Base-by-base conservation (phyloP, 352 stramenopile species). In the Phytopythium aichiense region DNA sequence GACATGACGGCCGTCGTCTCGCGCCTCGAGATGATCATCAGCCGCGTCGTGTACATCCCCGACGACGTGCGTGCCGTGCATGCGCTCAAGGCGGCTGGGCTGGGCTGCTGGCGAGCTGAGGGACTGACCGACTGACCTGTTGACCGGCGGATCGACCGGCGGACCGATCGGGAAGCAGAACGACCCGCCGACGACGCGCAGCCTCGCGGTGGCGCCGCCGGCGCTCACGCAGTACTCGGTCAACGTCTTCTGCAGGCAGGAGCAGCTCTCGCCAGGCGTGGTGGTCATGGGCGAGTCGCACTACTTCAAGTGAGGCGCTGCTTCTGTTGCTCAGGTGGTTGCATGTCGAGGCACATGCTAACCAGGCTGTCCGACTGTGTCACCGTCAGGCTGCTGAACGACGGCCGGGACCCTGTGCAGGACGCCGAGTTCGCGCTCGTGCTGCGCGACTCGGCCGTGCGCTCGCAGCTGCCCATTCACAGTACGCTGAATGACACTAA, bases 1-100 rank as follows among this genome's bases (percentile, higher is more conserved):
- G 87, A 96, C 69, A 94, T 94, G 85, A 94, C 91, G 80, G 84
- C 87, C 66, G 71, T 94, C 51, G 86, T 96, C 53, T 92, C 87
- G 20, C 77, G 87, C 30, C 80, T 96, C 40, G 87, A 96, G 61
- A 92, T 87, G 71, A 90, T 96, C 55, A 84, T 94, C 22, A 94
- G 87, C 48, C 85, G 85, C 28, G 84, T 96, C 12, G 46, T 96
- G 13, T 96, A 96, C 64, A 80, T 92, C 15, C 82, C 87, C 4
- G 71, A 79, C 46, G 78, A 88, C 16, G 84, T 89, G 57, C 23
- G 68, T 65, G n/a, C 52, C 48, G 25, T 65, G 31, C 5, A 9
- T 63, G 20, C 53, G 15, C 35, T 23, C 30, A 11, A 65, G 56
- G 50, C 16, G 37, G 33, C 4, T 49, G 48, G 50, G 13, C 58